Evolutionary conservation across 2,329 filamentous ascomycete species (phyloP).

Genomic region (Colletotrichum aenigma): DNA sequence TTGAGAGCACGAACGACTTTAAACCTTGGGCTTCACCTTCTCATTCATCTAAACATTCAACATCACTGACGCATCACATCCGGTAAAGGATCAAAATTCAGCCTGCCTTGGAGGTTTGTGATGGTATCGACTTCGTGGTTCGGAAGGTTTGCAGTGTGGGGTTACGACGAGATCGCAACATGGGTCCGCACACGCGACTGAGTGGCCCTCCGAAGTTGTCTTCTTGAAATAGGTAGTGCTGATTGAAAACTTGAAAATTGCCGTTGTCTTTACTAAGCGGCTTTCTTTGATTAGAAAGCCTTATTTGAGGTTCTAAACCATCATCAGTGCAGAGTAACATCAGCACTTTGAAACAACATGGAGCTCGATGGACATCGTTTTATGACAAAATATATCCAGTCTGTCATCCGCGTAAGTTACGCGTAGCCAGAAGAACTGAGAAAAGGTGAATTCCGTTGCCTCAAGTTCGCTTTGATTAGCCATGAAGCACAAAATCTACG

Average conservation of each 20-base stretch:
- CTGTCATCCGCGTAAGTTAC: neutral
- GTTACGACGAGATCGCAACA: neutral
- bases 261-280: neutral
- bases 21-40: too few species aligned
- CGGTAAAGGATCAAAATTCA: neutral
- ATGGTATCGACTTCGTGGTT: neutral
- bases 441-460: neutral
- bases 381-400: neutral
- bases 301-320: neutral
- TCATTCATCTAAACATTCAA: too few species aligned
- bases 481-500: neutral
- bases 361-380: neutral
- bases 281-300: neutral
- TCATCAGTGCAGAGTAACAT: neutral
- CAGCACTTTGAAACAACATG: neutral
- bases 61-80: too few species aligned
- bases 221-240: neutral
- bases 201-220: neutral
- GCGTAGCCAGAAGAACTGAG: neutral
- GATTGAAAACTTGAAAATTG: neutral
- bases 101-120: neutral
- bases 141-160: neutral
- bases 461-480: neutral
- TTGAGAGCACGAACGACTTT: too few species aligned
- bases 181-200: neutral